Evolutionary conservation across 257 asterid genomes (phyloP).

Genomic region (Mentha longifolia): DNA sequence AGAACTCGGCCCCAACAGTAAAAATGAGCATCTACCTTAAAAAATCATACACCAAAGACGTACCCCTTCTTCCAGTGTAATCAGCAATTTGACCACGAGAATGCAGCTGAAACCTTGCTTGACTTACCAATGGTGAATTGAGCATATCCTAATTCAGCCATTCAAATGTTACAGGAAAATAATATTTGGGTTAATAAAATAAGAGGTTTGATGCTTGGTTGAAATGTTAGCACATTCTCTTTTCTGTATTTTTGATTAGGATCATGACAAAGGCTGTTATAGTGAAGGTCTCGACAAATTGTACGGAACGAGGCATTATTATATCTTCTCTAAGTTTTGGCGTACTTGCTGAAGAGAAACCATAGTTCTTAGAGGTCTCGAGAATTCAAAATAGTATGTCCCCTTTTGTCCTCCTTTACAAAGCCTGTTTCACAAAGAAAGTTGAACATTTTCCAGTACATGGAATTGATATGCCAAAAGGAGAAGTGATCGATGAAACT

Average conservation of each 20-base stretch:
- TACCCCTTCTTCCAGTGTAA: no score
- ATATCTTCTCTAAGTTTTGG: neutral
- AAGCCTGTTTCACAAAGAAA: constrained; percentile 44
- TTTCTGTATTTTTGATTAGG: neutral
- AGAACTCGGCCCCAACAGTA: no score
- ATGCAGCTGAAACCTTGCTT: constrained; percentile 56
- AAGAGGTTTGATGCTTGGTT: neutral
- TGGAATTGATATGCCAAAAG: neutral
- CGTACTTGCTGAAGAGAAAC: constrained; percentile 64
- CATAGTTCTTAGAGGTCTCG: constrained; percentile 72
- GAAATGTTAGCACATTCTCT: neutral
- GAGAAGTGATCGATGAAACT: neutral
- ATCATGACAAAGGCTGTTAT: neutral
- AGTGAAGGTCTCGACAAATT: constrained; percentile 8
- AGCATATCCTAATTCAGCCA: constrained; percentile 52
- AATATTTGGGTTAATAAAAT: neutral
- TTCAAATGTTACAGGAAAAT: neutral
- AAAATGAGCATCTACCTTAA: no score
- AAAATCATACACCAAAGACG: no score
- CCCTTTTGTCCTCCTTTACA: constrained; percentile 56
- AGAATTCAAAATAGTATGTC: constrained; percentile 60
- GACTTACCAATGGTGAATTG: constrained; percentile 63
- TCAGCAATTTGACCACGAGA: constrained; percentile 40
- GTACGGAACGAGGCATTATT: neutral
- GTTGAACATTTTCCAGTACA: neutral